These are phyloP conservation scores for Ceratobasidium sp. DNA, from an alignment of 1,284 basidiomycete genomes.

Conservation along the genomic window DNA sequence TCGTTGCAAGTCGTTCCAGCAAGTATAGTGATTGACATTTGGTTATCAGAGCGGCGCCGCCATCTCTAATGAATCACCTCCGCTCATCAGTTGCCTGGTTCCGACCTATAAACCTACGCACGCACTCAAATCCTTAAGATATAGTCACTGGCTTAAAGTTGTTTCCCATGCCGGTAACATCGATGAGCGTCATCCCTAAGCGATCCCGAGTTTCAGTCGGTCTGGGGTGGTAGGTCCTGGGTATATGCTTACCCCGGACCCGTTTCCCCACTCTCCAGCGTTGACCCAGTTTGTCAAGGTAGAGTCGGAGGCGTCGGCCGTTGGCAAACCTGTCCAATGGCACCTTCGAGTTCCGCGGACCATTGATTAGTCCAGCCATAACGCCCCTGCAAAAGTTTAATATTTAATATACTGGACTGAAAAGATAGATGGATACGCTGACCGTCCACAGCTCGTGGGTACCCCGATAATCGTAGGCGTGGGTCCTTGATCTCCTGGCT, in stretches of 20 bases:
- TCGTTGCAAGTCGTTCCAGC: background rate
- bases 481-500: conserved; percentile 23
- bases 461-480: conserved; percentile 27
- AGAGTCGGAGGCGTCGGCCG: conserved; percentile 10
- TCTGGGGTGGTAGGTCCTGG: background rate
- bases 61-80: background rate
- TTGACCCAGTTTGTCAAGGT: conserved; percentile 35
- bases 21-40: conserved; percentile 9
- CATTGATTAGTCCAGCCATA: conserved; percentile 29
- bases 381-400: conserved; percentile 7
- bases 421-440: background rate
- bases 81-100: conserved; percentile 16
- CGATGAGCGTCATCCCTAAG: conserved; percentile 31
- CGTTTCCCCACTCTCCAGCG: conserved; percentile 26
- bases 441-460: conserved; percentile 16
- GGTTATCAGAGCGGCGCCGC: conserved; percentile 22
- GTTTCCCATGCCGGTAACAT: conserved; percentile 43
- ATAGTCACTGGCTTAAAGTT: conserved; percentile 40
- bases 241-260: background rate
- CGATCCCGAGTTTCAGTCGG: conserved; percentile 8
- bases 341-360: conserved; percentile 29
- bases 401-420: background rate
- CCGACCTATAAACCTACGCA: background rate
- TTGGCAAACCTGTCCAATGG: conserved; percentile 37
- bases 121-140: conserved; percentile 34